Percentiles rank a stretch among this genome's conserved stretches.
These are phyloP conservation scores for Extremus antarcticus DNA, from an alignment of 495 filamentous ascomycete species.

Conservation along the genomic window DNA sequence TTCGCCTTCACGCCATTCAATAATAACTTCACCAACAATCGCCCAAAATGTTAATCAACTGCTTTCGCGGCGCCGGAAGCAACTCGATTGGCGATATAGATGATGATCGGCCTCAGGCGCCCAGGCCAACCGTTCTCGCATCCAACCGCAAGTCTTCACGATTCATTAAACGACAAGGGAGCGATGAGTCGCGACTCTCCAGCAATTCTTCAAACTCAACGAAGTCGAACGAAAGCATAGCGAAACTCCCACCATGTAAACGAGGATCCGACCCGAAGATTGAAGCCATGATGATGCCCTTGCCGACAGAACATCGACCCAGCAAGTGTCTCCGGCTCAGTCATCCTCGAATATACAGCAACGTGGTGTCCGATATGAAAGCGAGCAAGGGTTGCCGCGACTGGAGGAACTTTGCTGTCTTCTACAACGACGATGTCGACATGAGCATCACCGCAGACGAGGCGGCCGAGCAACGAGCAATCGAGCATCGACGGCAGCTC, in stretches of 20 bases:
- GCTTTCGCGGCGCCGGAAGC: constrained; percentile 7
- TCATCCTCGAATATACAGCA: constrained; percentile 12
- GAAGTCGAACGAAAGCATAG: constrained; percentile 16
- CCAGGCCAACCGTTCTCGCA: not conserved
- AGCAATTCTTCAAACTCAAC: constrained; percentile 9
- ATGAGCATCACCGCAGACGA: constrained; percentile 9
- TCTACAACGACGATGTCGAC: constrained; percentile 17
- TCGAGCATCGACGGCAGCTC: constrained; percentile 1
- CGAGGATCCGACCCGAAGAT: constrained; percentile 11
- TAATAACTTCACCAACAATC: not conserved
- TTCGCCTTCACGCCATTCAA: not conserved
- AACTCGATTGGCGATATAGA: not conserved
- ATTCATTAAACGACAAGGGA: constrained; percentile 6
- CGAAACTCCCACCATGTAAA: constrained; percentile 15
- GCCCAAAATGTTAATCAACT: constrained; percentile 9
- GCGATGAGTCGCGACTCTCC: constrained; percentile 12
- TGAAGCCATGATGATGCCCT: constrained; percentile 21
- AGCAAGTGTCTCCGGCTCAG: constrained; percentile 15
- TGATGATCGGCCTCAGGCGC: not conserved
- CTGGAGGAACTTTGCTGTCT: constrained; percentile 19
- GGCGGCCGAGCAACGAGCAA: not conserved
- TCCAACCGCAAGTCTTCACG: not conserved
- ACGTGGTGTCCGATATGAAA: constrained; percentile 16
- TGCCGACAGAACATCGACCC: constrained; percentile 5
- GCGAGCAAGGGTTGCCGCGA: constrained; percentile 12